phyloP scores from a whole-genome alignment of 2,329 filamentous ascomycete species.

The Alternaria brassicae region DNA sequence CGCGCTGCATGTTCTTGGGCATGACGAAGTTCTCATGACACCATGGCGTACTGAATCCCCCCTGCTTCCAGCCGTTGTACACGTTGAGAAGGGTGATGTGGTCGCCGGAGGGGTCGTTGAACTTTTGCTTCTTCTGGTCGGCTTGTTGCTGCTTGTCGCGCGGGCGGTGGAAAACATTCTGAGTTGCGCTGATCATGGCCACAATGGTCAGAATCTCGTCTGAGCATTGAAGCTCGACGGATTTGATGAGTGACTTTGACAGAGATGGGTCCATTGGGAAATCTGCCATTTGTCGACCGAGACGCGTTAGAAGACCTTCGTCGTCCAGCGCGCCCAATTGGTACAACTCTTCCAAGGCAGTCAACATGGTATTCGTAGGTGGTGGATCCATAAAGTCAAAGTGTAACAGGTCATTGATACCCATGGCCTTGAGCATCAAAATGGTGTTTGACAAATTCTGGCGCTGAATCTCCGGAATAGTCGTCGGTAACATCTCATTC shows the following conservation, averaged over 20 bases:
- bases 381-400: constrained; percentile 99
- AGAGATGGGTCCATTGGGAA: constrained; percentile 97
- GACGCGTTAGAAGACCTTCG: constrained; percentile 88
- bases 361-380: constrained; percentile 96
- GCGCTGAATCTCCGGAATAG: constrained; percentile 94
- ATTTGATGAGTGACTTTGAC: constrained; percentile 87
- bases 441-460: constrained; percentile 94
- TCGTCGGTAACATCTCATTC: constrained; percentile 94
- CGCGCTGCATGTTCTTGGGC: constrained; percentile 83
- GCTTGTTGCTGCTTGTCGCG: constrained; percentile 97
- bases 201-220: constrained; percentile 96
- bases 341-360: constrained; percentile 93
- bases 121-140: constrained; percentile 97
- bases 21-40: constrained; percentile 99
- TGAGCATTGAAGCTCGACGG: constrained; percentile 85
- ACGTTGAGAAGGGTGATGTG: constrained; percentile 95
- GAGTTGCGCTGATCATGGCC: constrained; percentile 70
- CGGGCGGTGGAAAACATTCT: constrained; percentile 89
- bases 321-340: constrained; percentile 91
- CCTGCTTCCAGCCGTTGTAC: constrained; percentile 95
- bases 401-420: constrained; percentile 94
- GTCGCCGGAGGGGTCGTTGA: constrained; percentile 93
- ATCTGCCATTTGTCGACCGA: constrained; percentile 96
- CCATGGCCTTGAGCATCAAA: constrained; percentile 98
- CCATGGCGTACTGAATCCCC: constrained; percentile 84